A percentile compares a stretch with the other conserved stretches of the same genome.
Conservation (phyloP, 2,329 filamentous ascomycete genomes). For the Bipolaris bicolor region DNA sequence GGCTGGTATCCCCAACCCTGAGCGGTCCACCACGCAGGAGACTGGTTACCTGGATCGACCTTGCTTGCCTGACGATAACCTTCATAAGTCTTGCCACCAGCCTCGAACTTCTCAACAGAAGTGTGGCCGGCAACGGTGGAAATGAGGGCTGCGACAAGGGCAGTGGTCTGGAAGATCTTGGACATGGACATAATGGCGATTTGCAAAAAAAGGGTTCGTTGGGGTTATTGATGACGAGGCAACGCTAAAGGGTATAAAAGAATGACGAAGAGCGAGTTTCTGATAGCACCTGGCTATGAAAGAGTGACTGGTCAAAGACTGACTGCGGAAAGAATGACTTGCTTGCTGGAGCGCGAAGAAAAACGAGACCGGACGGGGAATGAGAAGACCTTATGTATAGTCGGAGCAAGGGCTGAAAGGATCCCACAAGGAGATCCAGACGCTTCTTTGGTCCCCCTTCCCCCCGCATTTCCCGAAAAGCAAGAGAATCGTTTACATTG, state of each 20-base stretch:
- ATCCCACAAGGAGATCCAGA: conserved; percentile 5
- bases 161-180: conserved; percentile 36
- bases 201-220: neutral
- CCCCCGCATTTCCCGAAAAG: conserved; percentile 18
- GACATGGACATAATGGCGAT: conserved; percentile 26
- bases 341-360: conserved; percentile 24
- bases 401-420: conserved; percentile 1
- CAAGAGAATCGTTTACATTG: conserved; percentile 13
- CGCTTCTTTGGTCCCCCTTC: conserved; percentile 10
- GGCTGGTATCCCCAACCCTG: conserved; percentile 44
- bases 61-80: conserved; percentile 38
- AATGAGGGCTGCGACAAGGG: conserved; percentile 37
- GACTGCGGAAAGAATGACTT: conserved; percentile 30
- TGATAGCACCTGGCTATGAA: conserved; percentile 42
- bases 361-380: conserved; percentile 8
- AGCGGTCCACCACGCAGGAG: conserved; percentile 43
- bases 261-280: conserved; percentile 20
- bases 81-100: conserved; percentile 37
- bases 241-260: conserved; percentile 12
- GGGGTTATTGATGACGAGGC: conserved; percentile 6
- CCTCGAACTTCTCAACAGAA: conserved; percentile 33
- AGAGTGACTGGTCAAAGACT: conserved; percentile 33
- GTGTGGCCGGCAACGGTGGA: conserved; percentile 36
- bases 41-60: conserved; percentile 32
- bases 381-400: conserved; percentile 25